Base-by-base conservation (phyloP, 176 grass and related monocot genomes). In the Secale cereale region DNA sequence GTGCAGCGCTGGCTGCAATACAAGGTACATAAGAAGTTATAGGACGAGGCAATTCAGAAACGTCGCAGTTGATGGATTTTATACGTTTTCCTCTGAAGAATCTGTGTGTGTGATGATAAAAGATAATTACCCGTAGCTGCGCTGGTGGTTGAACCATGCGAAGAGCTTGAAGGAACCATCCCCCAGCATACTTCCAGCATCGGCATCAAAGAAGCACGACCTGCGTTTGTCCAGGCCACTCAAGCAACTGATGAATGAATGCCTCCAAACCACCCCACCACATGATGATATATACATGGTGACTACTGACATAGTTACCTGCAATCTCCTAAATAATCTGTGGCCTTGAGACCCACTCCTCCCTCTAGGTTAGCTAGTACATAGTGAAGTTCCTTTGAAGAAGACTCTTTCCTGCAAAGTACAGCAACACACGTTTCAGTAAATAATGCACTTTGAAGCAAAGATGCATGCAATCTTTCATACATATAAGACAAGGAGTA, bases 261-360 rank as follows among this genome's bases (percentile, higher is more conserved):
- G 13, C 35, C 32, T 7, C 5, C 36, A 40, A 70, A 40, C 32
- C 35, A 39, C 2, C 6, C 0, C 19, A 40, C 4, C 4, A 23
- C 0, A 40, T 40, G 68, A 23, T 70, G 68, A 40, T 35, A 67
- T 10, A 67, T 10, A 68, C 19, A 68, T 68, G 28, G 28, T 65
- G 13, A 31, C 4, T 70, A 70, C 11, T 33, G 22, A 70, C 3
- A 40, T 35, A 70, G 7, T 70, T 70, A 70, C 68, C 68, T 70
- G 68, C 68, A 14, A 37, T 70, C 33, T 70, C 35, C 68, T 70
- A 70, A 70, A 70, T n/a, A 70, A 70, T 70, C 10, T 70, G 68
- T 70, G 68, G 20, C 68, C 68, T 70, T 70, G 68, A 70, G 35
- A 1, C 20, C 10, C 35, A 70, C 35, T 70, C 35, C 35, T 40